Percentiles rank a stretch among this genome's conserved stretches.
Evolutionary conservation across 2,329 filamentous ascomycete genomes (phyloP).

Genomic region (Scedosporium minutisporum): DNA sequence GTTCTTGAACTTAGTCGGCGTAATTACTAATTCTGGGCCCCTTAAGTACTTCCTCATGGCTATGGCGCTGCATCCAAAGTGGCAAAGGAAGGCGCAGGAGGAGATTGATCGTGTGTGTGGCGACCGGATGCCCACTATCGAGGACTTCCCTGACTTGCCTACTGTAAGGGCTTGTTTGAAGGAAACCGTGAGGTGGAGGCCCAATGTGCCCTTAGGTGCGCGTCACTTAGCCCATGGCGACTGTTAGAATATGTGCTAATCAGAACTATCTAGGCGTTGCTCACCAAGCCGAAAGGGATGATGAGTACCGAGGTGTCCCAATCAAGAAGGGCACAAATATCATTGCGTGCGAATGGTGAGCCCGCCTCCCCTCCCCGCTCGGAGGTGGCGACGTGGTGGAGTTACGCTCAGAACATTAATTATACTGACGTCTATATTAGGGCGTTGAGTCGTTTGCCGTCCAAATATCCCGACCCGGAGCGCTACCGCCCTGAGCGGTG

Average conservation of each 20-base stretch:
- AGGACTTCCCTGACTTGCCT: slow-evolving; percentile 40
- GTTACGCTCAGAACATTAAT: not conserved
- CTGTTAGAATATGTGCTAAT: not conserved
- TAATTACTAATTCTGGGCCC: slow-evolving; percentile 38
- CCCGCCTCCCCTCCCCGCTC: not conserved
- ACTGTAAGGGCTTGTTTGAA: slow-evolving; percentile 46
- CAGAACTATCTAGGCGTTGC: slow-evolving; percentile 25
- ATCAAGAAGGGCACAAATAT: slow-evolving; percentile 39
- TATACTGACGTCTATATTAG: slow-evolving; percentile 18
- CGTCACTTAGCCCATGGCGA: not conserved
- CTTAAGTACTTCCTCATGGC: slow-evolving; percentile 42
- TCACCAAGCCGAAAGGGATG: slow-evolving; percentile 36
- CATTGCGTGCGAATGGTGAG: slow-evolving; percentile 39
- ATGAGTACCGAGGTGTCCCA: slow-evolving; percentile 34
- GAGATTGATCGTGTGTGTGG: slow-evolving; percentile 49
- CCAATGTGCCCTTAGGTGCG: slow-evolving; percentile 41
- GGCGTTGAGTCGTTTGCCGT: slow-evolving; percentile 47
- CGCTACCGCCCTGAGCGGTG: slow-evolving; percentile 53
- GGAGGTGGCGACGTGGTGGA: not conserved
- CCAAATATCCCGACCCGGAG: slow-evolving; percentile 53
- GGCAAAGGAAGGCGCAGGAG: slow-evolving; percentile 42
- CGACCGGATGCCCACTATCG: slow-evolving; percentile 39
- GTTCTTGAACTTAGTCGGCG: slow-evolving; percentile 40
- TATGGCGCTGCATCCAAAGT: slow-evolving; percentile 42
- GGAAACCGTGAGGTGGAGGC: slow-evolving; percentile 48